Evolutionary conservation across 2,329 filamentous ascomycete genomes (phyloP), one percentile per base, ranked within the genome.

Genomic region (Rutstroemia sydowiana): DNA sequence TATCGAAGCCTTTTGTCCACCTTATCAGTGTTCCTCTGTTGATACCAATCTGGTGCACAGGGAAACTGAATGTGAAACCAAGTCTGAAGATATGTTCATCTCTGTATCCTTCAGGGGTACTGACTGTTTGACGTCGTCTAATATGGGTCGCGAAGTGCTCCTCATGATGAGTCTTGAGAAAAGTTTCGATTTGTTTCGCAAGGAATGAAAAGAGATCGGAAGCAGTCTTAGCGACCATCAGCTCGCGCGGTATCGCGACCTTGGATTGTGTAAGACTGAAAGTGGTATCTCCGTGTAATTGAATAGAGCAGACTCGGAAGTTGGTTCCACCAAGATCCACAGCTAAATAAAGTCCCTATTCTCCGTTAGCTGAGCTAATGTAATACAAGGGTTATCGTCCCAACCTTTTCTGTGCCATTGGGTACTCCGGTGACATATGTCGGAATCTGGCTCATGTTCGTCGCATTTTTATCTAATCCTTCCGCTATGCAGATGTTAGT

Each of bases 1-100:
- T 97, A 67, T 97, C 89, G 67, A 96, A 98, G 48, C 93, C 93
- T 75, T 98, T 98, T 53, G 93, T 98, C 93, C 93, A 98, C 61
- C 93, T 84, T 70, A 96, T 93, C 50, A 98, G 77, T 52, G 84
- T 86, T 55, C 93, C 93, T 72, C 90, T 92, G 77, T 97, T 97
- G 68, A 98, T 95, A 36, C 89, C 91, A 53, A 87, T 77, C 69
- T 98, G 93, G 67, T 95, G 82, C 36, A 97, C 91, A 2, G 93
- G 93, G 73, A 97, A 98, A 67, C 88, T 95, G 72, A 98, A 98
- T 48, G 93, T 98, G 72, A 98, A 98, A n/a, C 93, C 93, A 39
- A 98, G 77, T 63, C 90, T 87, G 73, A 97, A 95, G 55, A 93
- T 81, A 54, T 92, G 77, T 67, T 92, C 82, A 57, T 89, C 82